These are phyloP conservation scores for Termitomyces sp. DNA, from an alignment of 768 basidiomycete genomes.

Conservation along the genomic window DNA sequence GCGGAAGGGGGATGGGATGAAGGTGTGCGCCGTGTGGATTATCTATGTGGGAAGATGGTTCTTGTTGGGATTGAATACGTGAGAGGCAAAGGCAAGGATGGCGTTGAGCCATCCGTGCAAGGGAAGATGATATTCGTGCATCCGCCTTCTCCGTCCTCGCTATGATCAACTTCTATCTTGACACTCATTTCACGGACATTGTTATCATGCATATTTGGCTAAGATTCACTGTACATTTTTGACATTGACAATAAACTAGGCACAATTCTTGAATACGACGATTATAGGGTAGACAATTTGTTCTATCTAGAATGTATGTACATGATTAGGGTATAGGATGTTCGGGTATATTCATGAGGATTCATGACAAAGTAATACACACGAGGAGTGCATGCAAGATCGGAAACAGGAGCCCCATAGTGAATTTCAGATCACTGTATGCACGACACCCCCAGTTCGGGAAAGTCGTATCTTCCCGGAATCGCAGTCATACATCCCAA, in stretches of 20 bases:
- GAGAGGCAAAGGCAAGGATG: constrained; percentile 25
- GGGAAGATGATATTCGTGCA: constrained; percentile 47
- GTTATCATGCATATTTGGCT: not conserved
- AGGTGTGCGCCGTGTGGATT: constrained; percentile 67
- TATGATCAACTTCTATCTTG: not conserved
- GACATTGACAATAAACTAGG: not conserved
- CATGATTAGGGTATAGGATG: constrained; percentile 11
- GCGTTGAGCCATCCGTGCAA: constrained; percentile 23
- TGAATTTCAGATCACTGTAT: not conserved
- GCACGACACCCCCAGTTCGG: constrained; percentile 16
- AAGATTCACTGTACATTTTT: not conserved
- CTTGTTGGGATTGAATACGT: constrained; percentile 61
- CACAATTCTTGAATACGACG: not conserved
- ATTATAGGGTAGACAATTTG: not conserved
- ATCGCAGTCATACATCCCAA: constrained; percentile 38
- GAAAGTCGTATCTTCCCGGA: constrained; percentile 45
- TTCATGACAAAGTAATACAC: not conserved
- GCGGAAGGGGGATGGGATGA: constrained; percentile 66
- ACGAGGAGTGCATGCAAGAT: too few relatives aligned
- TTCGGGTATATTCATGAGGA: not conserved
- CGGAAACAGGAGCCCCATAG: not conserved
- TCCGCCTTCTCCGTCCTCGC: not conserved
- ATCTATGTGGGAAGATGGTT: constrained; percentile 57
- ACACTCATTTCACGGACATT: not conserved
- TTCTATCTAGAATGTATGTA: constrained; percentile 8